Percentiles rank a stretch among this genome's conserved stretches.
phyloP scores from a whole-genome alignment of 371 early-diverging fungal genomes.

The Mucor ambiguus region DNA sequence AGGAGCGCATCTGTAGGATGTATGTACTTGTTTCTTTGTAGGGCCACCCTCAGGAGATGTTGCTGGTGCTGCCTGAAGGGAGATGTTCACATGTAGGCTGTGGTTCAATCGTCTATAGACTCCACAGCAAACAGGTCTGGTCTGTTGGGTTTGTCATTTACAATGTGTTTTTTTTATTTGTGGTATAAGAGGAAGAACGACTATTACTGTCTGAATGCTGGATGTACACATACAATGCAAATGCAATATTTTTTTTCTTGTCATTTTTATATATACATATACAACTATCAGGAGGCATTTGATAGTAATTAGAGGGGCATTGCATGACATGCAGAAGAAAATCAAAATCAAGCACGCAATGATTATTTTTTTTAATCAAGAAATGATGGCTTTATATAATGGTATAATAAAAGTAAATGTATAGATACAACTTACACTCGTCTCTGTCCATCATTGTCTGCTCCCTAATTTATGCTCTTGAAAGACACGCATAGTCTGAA shows the following conservation, averaged over 20 bases:
- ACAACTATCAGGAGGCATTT: conserved; percentile 2
- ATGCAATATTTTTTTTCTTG: not conserved
- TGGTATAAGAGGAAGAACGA: not conserved
- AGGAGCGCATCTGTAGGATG: not conserved
- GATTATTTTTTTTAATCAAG: not conserved
- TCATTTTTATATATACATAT: conserved; percentile 2
- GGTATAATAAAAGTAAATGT: not conserved
- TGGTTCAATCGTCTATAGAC: not conserved
- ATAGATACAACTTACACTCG: not conserved
- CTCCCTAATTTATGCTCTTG: conserved; percentile 3
- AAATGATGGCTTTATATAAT: not conserved
- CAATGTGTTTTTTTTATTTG: not conserved
- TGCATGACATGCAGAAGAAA: not conserved
- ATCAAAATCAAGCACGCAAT: not conserved
- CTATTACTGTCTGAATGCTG: not conserved
- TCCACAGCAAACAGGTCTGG: not conserved
- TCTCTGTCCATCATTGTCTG: not conserved
- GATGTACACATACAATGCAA: not conserved
- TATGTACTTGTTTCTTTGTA: not conserved
- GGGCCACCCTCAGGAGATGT: not conserved
- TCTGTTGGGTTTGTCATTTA: not conserved
- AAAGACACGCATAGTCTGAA: conserved; percentile 27
- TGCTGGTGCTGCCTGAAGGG: not conserved
- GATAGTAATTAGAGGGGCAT: not conserved
- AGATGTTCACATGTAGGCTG: not conserved